These are phyloP conservation scores for Eucalyptus victrix DNA, from an alignment of 345 rosid species.

Conservation along the genomic window DNA sequence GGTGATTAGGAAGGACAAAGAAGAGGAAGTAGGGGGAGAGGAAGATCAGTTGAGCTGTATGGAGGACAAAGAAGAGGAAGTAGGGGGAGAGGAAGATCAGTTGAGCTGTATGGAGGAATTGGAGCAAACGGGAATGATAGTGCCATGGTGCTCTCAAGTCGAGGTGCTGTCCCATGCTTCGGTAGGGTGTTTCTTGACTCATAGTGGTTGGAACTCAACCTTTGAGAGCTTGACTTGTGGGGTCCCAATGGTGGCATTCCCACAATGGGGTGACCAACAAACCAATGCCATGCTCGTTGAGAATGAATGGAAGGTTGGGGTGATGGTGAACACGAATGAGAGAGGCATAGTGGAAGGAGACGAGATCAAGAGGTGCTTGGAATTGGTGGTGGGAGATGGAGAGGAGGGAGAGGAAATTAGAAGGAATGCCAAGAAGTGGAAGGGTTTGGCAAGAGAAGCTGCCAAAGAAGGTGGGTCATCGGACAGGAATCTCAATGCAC, in stretches of 20 bases:
- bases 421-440: constrained; percentile 37
- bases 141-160: constrained; percentile 65
- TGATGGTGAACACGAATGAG: constrained; percentile 23
- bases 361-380: constrained; percentile 53
- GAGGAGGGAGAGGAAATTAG: constrained; percentile 18
- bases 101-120: constrained; percentile 24
- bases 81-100: constrained; percentile 2
- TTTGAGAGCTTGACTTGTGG: constrained; percentile 43
- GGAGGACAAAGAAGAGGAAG: constrained; percentile 18
- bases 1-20: constrained; percentile 19
- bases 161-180: constrained; percentile 46
- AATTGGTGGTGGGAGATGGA: constrained; percentile 33
- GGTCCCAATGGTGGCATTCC: constrained; percentile 57
- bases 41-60: constrained; percentile 10
- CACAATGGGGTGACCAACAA: constrained; percentile 46
- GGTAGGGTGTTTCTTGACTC: constrained; percentile 49
- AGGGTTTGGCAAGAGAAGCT: constrained; percentile 27
- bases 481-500: constrained; percentile 19
- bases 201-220: constrained; percentile 78
- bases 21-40: constrained; percentile 3
- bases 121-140: constrained; percentile 33
- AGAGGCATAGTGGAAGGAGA: constrained; percentile 31
- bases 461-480: constrained; percentile 46
- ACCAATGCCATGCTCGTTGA: constrained; percentile 48
- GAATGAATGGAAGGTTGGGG: constrained; percentile 45